These are phyloP conservation scores for Claviceps sp. DNA, from an alignment of 2,329 filamentous ascomycete species.

Conservation along the genomic window DNA sequence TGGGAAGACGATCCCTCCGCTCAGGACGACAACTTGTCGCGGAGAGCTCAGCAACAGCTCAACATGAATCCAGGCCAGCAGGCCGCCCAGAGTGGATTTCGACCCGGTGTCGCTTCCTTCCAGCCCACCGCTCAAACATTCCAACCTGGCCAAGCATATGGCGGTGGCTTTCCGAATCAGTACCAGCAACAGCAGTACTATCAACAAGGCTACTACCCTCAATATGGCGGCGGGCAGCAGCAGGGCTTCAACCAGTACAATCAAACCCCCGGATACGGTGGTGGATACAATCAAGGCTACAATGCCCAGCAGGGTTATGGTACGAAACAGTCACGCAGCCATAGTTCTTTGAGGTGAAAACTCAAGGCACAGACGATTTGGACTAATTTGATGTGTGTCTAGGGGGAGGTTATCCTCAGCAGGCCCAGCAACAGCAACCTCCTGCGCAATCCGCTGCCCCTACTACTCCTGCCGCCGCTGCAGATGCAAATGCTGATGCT, in stretches of 20 bases:
- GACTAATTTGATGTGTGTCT: not conserved
- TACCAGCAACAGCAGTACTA: slow-evolving; percentile 38
- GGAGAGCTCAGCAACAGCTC: slow-evolving; percentile 62
- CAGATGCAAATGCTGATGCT: not conserved
- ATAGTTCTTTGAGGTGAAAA: not conserved
- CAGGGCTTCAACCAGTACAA: slow-evolving; percentile 38
- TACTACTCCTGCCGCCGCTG: not conserved
- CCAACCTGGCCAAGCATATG: slow-evolving; percentile 57
- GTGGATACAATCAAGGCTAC: slow-evolving; percentile 36
- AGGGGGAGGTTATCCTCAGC: slow-evolving; percentile 40
- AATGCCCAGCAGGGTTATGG: slow-evolving; percentile 28
- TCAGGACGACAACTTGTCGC: slow-evolving; percentile 66
- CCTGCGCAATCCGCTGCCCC: not conserved
- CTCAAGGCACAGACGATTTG: not conserved
- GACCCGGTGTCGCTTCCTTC: slow-evolving; percentile 49
- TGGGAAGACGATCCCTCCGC: slow-evolving; percentile 82
- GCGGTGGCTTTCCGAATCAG: slow-evolving; percentile 40
- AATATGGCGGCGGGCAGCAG: slow-evolving; percentile 34
- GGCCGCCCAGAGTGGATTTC: slow-evolving; percentile 31
- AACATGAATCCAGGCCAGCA: slow-evolving; percentile 46
- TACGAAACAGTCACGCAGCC: slow-evolving; percentile 10
- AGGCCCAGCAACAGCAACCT: slow-evolving; percentile 30
- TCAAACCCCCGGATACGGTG: slow-evolving; percentile 33
- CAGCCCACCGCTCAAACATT: slow-evolving; percentile 59
- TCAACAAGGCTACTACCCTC: slow-evolving; percentile 43